Evolutionary conservation across 495 filamentous ascomycete genomes (phyloP).

Genomic region (Aspergillus asperescens): DNA sequence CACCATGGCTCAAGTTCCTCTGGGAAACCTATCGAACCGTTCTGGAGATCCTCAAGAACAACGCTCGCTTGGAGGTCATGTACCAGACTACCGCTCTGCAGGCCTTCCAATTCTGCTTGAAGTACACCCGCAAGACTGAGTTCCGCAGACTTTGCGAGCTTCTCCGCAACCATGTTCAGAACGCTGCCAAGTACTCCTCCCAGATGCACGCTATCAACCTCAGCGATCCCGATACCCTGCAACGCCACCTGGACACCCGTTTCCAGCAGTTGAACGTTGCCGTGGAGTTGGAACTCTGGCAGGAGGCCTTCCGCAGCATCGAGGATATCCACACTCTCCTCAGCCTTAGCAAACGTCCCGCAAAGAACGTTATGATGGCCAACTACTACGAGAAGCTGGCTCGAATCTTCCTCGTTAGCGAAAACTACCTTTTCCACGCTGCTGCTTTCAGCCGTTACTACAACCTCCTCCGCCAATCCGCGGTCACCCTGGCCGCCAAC

Average conservation of each 20-base stretch:
- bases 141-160: slow-evolving; percentile 98
- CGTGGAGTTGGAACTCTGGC: slow-evolving; percentile 96
- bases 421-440: slow-evolving; percentile 99
- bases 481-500: slow-evolving; percentile 75
- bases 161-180: slow-evolving; percentile 96
- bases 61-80: slow-evolving; percentile 93
- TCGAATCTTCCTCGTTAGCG: slow-evolving; percentile 95
- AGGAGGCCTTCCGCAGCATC: slow-evolving; percentile 97
- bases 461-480: slow-evolving; percentile 87
- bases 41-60: slow-evolving; percentile 96
- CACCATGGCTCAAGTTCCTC: slow-evolving; percentile 97
- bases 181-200: slow-evolving; percentile 96
- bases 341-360: slow-evolving; percentile 95
- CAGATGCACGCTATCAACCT: slow-evolving; percentile 99
- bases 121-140: slow-evolving; percentile 97
- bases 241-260: slow-evolving; percentile 93
- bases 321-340: slow-evolving; percentile 99
- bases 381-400: slow-evolving; percentile 99
- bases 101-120: slow-evolving; percentile 96
- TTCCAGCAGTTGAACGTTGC: slow-evolving; percentile 98
- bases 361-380: slow-evolving; percentile 99
- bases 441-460: slow-evolving; percentile 96
- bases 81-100: slow-evolving; percentile 98
- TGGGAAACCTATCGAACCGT: slow-evolving; percentile 99
- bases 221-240: slow-evolving; percentile 92